Base-by-base conservation (phyloP, 805 yeast species). In the Candida maltosa region DNA sequence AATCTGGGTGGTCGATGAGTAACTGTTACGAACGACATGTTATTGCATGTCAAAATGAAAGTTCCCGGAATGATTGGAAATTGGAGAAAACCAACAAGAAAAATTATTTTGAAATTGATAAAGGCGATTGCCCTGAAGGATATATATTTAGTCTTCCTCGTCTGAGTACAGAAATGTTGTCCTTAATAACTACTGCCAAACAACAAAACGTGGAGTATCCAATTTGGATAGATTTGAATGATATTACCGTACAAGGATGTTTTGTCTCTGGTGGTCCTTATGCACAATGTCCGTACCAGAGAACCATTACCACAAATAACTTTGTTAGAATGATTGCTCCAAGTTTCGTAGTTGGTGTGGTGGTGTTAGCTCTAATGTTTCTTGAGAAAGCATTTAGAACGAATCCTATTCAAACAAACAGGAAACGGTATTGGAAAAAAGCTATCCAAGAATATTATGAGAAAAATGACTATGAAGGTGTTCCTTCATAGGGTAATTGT, bases 211-310 rank as follows among this genome's bases (percentile, higher is more conserved):
- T 49, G 2, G 45, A 41, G 11, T 56, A 46, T 10, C 74, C 75
- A 0, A 62, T 78, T 0, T 89, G 97, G 97, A 75, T 87, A 3
- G 87, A 87, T 58, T 47, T 87, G 43, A 89, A 91, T 52, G 86
- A 89, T 12, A 69, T 91, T 16, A 74, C 86, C 1, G 78, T 80
- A 15, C 60, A 71, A 3, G 74, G 78, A 36, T 89, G 97, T 51
- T 91, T 93, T 89, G 88, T 88, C 4, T 57, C 75, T 9, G 96
- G 95, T 1, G 96, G 95, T 0, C 76, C 87, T 0, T 69, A 75
- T 41, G 81, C 91, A 0, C 52, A 62, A 21, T 89, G 97, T 53
- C 96, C 97, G 0, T 88, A 88, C 52, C 76, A 74, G 38, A 65
- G 64, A 30, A 70, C 72, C 1, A 68, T 78, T 7, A 66, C 80